Conservation (phyloP, 2,329 filamentous ascomycete species). For the Colletotrichum zoysiae region DNA sequence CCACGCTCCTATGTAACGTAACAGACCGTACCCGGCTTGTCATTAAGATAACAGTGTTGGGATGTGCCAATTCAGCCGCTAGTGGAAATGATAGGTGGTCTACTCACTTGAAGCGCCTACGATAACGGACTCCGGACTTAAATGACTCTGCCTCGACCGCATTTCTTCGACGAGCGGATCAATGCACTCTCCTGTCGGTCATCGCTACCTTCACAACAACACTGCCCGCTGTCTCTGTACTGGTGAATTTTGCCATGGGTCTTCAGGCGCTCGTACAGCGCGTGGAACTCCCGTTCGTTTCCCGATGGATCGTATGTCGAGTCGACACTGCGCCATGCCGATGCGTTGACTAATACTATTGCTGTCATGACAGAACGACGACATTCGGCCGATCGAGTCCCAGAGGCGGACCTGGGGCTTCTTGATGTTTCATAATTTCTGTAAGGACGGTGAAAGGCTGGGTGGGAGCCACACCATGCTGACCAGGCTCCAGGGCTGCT, state of each 20-base stretch:
- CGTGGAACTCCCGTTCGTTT: constrained; percentile 49
- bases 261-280: constrained; percentile 45
- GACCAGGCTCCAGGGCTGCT: constrained; percentile 54
- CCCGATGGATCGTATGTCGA: constrained; percentile 50
- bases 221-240: too few relatives aligned
- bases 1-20: too few relatives aligned
- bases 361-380: constrained; percentile 56
- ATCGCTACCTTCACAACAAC: too few relatives aligned
- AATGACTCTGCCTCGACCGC: too few relatives aligned
- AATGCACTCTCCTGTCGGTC: too few relatives aligned
- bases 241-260: constrained; percentile 41
- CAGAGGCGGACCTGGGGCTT: constrained; percentile 39
- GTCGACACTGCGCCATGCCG: not conserved
- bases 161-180: too few relatives aligned
- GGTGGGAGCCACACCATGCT: not conserved
- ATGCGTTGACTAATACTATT: not conserved
- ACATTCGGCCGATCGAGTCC: constrained; percentile 54
- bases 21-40: too few relatives aligned
- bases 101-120: not conserved
- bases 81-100: constrained; percentile 25
- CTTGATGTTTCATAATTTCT: constrained; percentile 4
- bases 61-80: not conserved
- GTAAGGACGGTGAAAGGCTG: not conserved
- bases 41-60: too few relatives aligned
- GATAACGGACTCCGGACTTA: too few relatives aligned